Percentiles rank a stretch among this genome's conserved stretches.
Conservation (phyloP, 1,284 basidiomycete species). For the Somion occarium region DNA sequence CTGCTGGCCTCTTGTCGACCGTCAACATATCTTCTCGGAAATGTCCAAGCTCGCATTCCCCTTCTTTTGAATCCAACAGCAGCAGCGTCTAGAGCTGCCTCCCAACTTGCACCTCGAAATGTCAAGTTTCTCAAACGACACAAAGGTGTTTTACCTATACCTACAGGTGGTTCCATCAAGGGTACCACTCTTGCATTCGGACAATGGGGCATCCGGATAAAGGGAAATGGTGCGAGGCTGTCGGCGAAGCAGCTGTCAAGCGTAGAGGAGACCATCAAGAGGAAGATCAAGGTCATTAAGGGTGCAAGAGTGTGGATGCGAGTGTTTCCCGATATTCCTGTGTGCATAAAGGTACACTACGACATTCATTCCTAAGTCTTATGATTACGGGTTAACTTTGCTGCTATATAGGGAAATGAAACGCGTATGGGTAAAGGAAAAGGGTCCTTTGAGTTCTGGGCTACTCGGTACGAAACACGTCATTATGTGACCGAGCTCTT, state of each 20-base stretch:
- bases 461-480: constrained; percentile 85
- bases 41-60: constrained; percentile 14
- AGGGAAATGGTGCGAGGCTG: constrained; percentile 78
- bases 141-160: constrained; percentile 83
- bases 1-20: constrained; percentile 25
- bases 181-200: constrained; percentile 93
- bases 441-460: constrained; percentile 97
- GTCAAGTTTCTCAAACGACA: constrained; percentile 84
- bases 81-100: constrained; percentile 30
- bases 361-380: neutral
- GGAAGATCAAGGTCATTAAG: constrained; percentile 89
- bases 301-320: constrained; percentile 86
- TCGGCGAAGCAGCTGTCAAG: constrained; percentile 88
- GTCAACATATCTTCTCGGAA: constrained; percentile 5
- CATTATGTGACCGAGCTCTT: constrained; percentile 10
- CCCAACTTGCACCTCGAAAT: constrained; percentile 76
- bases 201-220: constrained; percentile 88
- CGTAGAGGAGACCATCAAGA: constrained; percentile 85
- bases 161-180: constrained; percentile 86
- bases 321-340: constrained; percentile 95
- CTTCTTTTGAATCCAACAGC: constrained; percentile 6
- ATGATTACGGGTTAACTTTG: too few species aligned
- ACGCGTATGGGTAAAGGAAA: constrained; percentile 99
- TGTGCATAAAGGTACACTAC: constrained; percentile 86
- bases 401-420: constrained; percentile 76